phyloP scores from a whole-genome alignment of 2,329 filamentous ascomycete species.

The Ophiostoma piceae region DNA sequence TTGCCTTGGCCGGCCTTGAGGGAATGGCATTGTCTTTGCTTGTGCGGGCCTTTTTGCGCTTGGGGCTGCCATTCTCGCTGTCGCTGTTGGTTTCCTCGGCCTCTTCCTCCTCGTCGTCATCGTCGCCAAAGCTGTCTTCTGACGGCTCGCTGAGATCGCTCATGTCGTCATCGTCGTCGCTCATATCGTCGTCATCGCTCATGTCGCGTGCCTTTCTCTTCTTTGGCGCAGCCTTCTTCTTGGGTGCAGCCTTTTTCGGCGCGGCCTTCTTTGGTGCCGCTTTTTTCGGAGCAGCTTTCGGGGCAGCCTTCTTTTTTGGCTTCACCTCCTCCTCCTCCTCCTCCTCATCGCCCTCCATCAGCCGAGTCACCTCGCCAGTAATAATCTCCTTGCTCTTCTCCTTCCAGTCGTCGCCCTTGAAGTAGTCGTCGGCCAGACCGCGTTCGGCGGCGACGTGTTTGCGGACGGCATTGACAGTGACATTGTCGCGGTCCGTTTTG shows the following conservation, averaged over 20 bases:
- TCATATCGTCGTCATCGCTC: background rate
- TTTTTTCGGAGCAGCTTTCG: background rate
- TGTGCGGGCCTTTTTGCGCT: slow-evolving; percentile 29
- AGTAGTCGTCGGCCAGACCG: slow-evolving; percentile 44
- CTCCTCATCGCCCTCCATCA: slow-evolving; percentile 22
- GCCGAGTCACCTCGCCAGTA: slow-evolving; percentile 46
- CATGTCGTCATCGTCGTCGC: background rate
- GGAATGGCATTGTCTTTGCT: slow-evolving; percentile 23
- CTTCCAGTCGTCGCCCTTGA: slow-evolving; percentile 49
- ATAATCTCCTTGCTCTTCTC: slow-evolving; percentile 54
- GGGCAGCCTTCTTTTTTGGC: background rate
- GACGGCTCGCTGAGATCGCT: slow-evolving; percentile 3
- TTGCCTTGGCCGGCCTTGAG: slow-evolving; percentile 2
- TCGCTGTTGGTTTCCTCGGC: slow-evolving; percentile 44
- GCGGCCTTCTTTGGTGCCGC: background rate
- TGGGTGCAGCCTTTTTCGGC: slow-evolving; percentile 1
- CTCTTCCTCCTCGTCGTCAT: slow-evolving; percentile 2
- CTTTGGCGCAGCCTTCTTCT: slow-evolving; percentile 10
- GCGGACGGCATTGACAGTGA: slow-evolving; percentile 55
- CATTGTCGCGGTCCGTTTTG: slow-evolving; percentile 40
- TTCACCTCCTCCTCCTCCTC: background rate
- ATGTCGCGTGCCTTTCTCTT: background rate
- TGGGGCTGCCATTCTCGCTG: slow-evolving; percentile 52
- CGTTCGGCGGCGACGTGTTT: slow-evolving; percentile 25
- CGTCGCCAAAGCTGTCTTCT: slow-evolving; percentile 10